These are phyloP conservation scores for Globisporangium canariense DNA, from an alignment of 352 stramenopile genomes.

Conservation along the genomic window DNA sequence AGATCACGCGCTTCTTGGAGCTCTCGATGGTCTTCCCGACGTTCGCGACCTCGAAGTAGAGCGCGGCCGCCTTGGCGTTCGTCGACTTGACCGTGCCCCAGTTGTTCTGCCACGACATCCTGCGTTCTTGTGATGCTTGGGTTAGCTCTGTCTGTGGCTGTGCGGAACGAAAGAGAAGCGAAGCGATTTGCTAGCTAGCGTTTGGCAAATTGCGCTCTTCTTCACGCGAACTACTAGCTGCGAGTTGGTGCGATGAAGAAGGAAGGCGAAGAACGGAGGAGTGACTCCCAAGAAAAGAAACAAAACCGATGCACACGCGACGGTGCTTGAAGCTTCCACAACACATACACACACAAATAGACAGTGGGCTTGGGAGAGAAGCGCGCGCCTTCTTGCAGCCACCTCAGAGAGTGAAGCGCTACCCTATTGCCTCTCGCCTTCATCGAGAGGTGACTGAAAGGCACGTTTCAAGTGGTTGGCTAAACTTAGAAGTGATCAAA, in stretches of 20 bases:
- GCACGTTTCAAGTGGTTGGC: no score
- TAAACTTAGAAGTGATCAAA: background rate
- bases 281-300: background rate
- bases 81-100: slow-evolving; percentile 71
- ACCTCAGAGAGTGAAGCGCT: no score
- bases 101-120: slow-evolving; percentile 65
- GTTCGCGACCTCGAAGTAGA: slow-evolving; percentile 81
- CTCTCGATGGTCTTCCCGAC: slow-evolving; percentile 83
- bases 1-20: slow-evolving; percentile 83
- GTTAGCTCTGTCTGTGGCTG: background rate
- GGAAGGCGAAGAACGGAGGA: background rate
- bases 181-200: background rate
- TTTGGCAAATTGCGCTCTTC: background rate
- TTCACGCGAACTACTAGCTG: background rate
- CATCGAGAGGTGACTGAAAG: background rate
- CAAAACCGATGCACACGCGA: slow-evolving; percentile 2
- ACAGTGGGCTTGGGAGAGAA: background rate
- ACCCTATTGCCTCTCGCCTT: background rate
- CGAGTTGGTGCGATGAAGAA: background rate
- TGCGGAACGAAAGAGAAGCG: no score
- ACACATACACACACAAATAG: background rate
- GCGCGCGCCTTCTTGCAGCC: background rate
- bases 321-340: background rate
- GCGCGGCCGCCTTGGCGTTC: slow-evolving; percentile 62
- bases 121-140: background rate